Evolutionary conservation across 2,329 filamentous ascomycete genomes (phyloP), one percentile per base, ranked within the genome.

Genomic region (Drechslerella dactyloides): DNA sequence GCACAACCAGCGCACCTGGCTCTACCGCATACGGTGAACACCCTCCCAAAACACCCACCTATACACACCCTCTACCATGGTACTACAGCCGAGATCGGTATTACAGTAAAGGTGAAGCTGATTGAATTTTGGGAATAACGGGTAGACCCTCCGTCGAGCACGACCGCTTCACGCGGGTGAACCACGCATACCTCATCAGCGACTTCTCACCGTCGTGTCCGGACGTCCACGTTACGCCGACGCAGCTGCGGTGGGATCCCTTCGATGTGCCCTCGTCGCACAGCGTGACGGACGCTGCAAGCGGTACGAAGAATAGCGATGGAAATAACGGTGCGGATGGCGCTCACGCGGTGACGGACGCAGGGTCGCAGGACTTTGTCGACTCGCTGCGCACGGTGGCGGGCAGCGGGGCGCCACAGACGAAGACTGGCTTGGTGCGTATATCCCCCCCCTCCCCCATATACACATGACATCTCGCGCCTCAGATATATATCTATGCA

Each of bases 201-300:
- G 83, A 83, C 52, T 73, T 58, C 44, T 73, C 37, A 80, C 53
- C 69, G 8, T 60, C 68, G 8, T 48, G 55, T 0, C 52, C 63
- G n/a, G 85, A 85, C 77, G 84, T 91, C 75, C 86, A 89, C 75
- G 87, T 90, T 76, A 89, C 92, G 56, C 90, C 90, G 2, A 92
- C 93, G 77, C 90, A 93, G 79, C 82, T 93, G 30, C 85, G 90
- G 75, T 94, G 90, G 90, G 87, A 90, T 75, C 88, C 87, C 19
- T 80, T 77, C 77, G 82, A 1, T 91, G 91, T 78, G 87, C 91
- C 75, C 82, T 92, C 54, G 87, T 73, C 69, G 48, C 61, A 66
- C 19, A 62, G 56, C 55, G 60, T 65, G 42, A 60, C 54, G 17
- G 68, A 65, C 17, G 50, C 50, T 11, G 40, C 68, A 59, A 61